Conservation (phyloP, 441 rosid genomes). For the Bruguiera hainesii region DNA sequence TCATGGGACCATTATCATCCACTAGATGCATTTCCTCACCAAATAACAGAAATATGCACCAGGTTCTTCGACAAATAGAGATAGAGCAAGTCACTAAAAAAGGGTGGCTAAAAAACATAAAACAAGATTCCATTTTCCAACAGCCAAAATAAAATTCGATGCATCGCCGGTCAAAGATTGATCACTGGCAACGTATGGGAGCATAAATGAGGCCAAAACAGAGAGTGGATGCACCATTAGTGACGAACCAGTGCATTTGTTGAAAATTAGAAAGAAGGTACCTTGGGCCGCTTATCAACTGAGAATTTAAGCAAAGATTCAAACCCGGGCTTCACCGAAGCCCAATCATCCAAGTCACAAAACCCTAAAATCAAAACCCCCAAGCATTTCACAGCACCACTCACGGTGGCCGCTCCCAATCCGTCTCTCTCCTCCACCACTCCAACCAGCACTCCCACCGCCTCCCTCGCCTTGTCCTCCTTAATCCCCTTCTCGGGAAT, state of each 20-base stretch:
- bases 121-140: too few species aligned
- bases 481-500: slow-evolving; percentile 48
- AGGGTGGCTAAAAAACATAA: too few species aligned
- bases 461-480: slow-evolving; percentile 57
- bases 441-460: slow-evolving; percentile 54
- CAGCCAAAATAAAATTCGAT: too few species aligned
- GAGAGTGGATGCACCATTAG: not conserved
- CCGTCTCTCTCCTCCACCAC: slow-evolving; percentile 36
- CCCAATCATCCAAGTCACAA: slow-evolving; percentile 72
- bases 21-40: too few species aligned
- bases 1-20: too few species aligned
- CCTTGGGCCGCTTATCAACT: slow-evolving; percentile 91
- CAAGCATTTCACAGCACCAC: slow-evolving; percentile 74
- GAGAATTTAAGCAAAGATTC: slow-evolving; percentile 58
- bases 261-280: slow-evolving; percentile 13
- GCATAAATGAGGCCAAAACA: not conserved
- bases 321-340: slow-evolving; percentile 51
- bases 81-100: too few species aligned
- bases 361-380: slow-evolving; percentile 56
- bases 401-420: slow-evolving; percentile 62
- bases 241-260: not conserved
- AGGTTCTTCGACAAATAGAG: too few species aligned
- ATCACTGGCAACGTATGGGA: not conserved
- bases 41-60: too few species aligned
- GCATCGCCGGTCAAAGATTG: too few species aligned